These are phyloP conservation scores for Xylaria acuta DNA, from an alignment of 495 filamentous ascomycete species.

Conservation along the genomic window DNA sequence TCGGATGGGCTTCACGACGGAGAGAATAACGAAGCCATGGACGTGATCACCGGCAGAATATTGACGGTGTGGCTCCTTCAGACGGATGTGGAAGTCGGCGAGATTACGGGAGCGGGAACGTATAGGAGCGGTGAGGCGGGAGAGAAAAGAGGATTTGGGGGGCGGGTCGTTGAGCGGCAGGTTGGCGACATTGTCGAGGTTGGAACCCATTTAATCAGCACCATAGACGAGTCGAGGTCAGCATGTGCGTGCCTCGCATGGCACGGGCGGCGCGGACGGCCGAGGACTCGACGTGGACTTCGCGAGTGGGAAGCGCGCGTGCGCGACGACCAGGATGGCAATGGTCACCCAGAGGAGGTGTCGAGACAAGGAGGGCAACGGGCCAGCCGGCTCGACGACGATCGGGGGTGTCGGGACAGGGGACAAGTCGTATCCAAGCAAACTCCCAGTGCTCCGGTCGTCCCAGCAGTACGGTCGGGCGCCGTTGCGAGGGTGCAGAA, in stretches of 20 bases:
- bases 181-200: conserved; percentile 39
- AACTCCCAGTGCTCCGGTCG: conserved; percentile 23
- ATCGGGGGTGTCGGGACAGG: not conserved
- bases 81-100: conserved; percentile 79
- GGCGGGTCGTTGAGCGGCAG: conserved; percentile 43
- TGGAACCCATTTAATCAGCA: conserved; percentile 45
- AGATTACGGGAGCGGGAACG: conserved; percentile 71
- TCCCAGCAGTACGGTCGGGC: conserved; percentile 29
- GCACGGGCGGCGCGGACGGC: conserved; percentile 33
- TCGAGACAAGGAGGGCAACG: conserved; percentile 9
- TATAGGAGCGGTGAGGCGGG: conserved; percentile 61
- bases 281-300: conserved; percentile 10
- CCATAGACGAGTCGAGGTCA: conserved; percentile 22
- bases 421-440: conserved; percentile 20
- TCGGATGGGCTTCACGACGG: conserved; percentile 78
- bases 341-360: conserved; percentile 4
- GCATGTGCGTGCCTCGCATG: conserved; percentile 40
- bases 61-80: conserved; percentile 87
- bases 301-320: conserved; percentile 5
- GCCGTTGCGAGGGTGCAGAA: conserved; percentile 30
- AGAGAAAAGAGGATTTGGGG: conserved; percentile 51
- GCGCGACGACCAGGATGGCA: conserved; percentile 17
- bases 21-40: conserved; percentile 78
- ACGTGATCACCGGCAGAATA: conserved; percentile 72
- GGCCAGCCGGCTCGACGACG: conserved; percentile 21